A percentile compares a stretch with the other conserved stretches of the same genome.
phyloP scores from a whole-genome alignment of 768 basidiomycete genomes.

The Calocybe indica region DNA sequence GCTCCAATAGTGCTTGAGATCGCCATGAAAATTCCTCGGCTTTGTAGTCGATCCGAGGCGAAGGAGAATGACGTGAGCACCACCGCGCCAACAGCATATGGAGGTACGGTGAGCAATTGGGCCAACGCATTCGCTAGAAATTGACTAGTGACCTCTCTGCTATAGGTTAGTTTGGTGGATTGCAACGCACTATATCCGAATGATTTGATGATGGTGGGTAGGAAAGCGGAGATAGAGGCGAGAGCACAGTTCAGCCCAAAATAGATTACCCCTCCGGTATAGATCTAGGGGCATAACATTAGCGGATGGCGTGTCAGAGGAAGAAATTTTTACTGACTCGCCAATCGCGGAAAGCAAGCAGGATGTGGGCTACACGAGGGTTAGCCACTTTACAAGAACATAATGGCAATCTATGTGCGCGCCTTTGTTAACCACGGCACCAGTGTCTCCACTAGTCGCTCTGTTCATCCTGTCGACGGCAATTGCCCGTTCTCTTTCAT shows the following conservation, averaged over 20 bases:
- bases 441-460: conserved; percentile 58
- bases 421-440: conserved; percentile 58
- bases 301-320: background rate
- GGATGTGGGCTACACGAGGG: conserved; percentile 40
- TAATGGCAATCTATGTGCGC: conserved; percentile 12
- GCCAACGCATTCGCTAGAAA: conserved; percentile 52
- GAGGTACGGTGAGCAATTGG: conserved; percentile 76
- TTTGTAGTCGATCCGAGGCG: conserved; percentile 61
- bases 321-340: conserved; percentile 33
- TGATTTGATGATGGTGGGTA: conserved; percentile 75
- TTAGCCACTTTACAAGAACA: background rate
- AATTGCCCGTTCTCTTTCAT: conserved; percentile 45
- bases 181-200: conserved; percentile 59
- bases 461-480: conserved; percentile 66
- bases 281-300: conserved; percentile 32
- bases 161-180: background rate
- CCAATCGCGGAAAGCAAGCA: conserved; percentile 67
- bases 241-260: conserved; percentile 74
- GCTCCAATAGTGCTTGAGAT: conserved; percentile 39
- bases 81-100: conserved; percentile 66
- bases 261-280: conserved; percentile 66
- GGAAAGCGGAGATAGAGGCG: conserved; percentile 76
- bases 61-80: conserved; percentile 56
- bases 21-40: conserved; percentile 44
- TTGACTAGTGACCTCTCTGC: conserved; percentile 5